These are phyloP conservation scores for Gaeumannomyces tritici DNA, from an alignment of 2,329 filamentous ascomycete species.

Conservation along the genomic window DNA sequence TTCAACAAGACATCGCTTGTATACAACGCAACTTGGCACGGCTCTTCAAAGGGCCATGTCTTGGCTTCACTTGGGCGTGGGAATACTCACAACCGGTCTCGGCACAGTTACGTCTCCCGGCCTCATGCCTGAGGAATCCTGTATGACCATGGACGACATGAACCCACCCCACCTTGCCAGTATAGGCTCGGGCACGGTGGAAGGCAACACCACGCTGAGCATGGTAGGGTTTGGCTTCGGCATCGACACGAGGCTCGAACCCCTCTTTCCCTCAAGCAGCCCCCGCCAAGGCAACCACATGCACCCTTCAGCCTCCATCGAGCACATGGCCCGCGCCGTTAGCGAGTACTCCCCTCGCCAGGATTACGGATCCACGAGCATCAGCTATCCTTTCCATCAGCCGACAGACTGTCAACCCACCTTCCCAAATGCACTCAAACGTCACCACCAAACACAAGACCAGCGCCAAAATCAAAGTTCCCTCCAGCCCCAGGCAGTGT, in stretches of 20 bases:
- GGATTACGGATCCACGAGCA: not conserved
- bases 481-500: not conserved
- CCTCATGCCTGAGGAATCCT: not conserved
- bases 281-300: not conserved
- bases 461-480: not conserved
- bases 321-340: not conserved
- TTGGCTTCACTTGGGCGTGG: not conserved
- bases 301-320: not conserved
- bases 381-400: not conserved
- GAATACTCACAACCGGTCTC: not conserved
- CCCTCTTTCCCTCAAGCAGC: not conserved
- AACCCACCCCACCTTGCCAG: slow-evolving; percentile 6
- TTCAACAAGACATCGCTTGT: not conserved
- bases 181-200: not conserved
- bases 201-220: slow-evolving; percentile 14
- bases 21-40: no score
- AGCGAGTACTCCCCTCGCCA: not conserved
- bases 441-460: not conserved
- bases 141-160: not conserved
- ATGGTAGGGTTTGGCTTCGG: slow-evolving; percentile 24
- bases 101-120: not conserved
- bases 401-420: not conserved
- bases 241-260: slow-evolving; percentile 17
- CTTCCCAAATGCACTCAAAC: not conserved
- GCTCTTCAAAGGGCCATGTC: not conserved